These are phyloP conservation scores for Penicillium macrosclerotiorum DNA, from an alignment of 495 filamentous ascomycete species.

Conservation along the genomic window DNA sequence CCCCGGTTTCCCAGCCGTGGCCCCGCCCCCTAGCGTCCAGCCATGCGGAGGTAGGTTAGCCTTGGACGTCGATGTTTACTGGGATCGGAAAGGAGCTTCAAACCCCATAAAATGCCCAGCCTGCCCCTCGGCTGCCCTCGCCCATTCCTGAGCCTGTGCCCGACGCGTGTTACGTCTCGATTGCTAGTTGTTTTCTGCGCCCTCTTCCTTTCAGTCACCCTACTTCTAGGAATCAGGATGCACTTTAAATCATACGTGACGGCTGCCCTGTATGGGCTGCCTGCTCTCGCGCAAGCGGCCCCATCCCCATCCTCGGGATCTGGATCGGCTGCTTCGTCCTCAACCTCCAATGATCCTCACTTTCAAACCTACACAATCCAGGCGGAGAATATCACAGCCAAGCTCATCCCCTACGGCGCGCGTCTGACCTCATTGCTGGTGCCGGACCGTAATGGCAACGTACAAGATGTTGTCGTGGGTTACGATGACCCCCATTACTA, in stretches of 20 bases:
- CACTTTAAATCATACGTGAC: conserved; percentile 38
- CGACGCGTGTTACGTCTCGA: conserved; percentile 30
- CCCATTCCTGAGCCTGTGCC: conserved; percentile 34
- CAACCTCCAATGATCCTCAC: conserved; percentile 20
- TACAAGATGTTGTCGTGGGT: conserved; percentile 70
- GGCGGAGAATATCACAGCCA: conserved; percentile 67
- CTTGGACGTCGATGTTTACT: conserved; percentile 18
- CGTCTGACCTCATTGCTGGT: conserved; percentile 72
- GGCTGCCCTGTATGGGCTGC: conserved; percentile 36
- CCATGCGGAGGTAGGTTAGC: conserved; percentile 23
- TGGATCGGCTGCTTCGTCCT: conserved; percentile 8
- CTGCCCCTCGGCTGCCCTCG: conserved; percentile 28
- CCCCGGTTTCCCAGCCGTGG: conserved; percentile 22
- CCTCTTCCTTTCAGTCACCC: conserved; percentile 30
- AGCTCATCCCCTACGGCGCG: conserved; percentile 77
- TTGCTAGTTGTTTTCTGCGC: conserved; percentile 29
- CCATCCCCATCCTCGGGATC: conserved; percentile 13
- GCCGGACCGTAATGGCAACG: conserved; percentile 62
- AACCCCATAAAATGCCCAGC: conserved; percentile 25
- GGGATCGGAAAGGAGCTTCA: conserved; percentile 9
- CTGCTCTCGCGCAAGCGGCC: conserved; percentile 25
- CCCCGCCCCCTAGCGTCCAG: conserved; percentile 28
- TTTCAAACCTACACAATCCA: conserved; percentile 69
- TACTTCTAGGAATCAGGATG: conserved; percentile 38
- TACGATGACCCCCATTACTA: conserved; percentile 79